These are phyloP conservation scores for Paxillus ammoniavirescens DNA, from an alignment of 768 basidiomycete genomes.

Conservation along the genomic window DNA sequence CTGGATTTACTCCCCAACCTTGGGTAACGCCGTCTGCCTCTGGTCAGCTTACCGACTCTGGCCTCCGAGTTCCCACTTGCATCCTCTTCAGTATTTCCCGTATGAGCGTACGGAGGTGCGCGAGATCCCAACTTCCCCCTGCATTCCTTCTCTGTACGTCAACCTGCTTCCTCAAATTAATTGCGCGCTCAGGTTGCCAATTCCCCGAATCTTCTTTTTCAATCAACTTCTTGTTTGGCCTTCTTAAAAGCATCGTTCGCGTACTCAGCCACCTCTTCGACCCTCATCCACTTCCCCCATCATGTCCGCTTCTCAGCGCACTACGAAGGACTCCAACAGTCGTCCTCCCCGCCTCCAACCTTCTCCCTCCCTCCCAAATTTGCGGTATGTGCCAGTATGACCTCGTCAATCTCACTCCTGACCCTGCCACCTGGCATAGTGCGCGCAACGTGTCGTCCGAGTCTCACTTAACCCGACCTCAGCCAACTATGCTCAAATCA, in stretches of 20 bases:
- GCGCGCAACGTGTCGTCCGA: conserved; percentile 23
- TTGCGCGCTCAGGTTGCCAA: conserved; percentile 27
- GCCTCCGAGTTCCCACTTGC: conserved; percentile 15
- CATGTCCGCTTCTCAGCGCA: conserved; percentile 29
- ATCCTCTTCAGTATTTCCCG: conserved; percentile 13
- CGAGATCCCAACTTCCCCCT: conserved; percentile 23
- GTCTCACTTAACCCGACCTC: conserved; percentile 30
- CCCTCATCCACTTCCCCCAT: conserved; percentile 22
- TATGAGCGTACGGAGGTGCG: conserved; percentile 22
- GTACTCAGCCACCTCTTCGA: conserved; percentile 30
- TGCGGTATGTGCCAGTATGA: conserved; percentile 44
- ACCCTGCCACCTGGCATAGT: conserved; percentile 21
- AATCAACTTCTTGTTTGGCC: conserved; percentile 32
- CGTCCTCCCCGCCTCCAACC: conserved; percentile 55
- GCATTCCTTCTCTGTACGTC: conserved; percentile 37
- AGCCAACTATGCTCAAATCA: conserved; percentile 17
- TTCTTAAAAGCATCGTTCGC: conserved; percentile 31
- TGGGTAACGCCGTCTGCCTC: conserved; percentile 13
- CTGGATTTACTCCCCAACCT: neutral
- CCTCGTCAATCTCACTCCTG: neutral
- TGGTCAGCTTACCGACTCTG: conserved; percentile 13
- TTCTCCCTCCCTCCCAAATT: conserved; percentile 69
- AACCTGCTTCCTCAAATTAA: conserved; percentile 32
- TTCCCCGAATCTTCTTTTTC: conserved; percentile 34
- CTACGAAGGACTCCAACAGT: conserved; percentile 14